Base-by-base conservation (phyloP, 2,329 filamentous ascomycete genomes). In the Aureobasidium sp. region DNA sequence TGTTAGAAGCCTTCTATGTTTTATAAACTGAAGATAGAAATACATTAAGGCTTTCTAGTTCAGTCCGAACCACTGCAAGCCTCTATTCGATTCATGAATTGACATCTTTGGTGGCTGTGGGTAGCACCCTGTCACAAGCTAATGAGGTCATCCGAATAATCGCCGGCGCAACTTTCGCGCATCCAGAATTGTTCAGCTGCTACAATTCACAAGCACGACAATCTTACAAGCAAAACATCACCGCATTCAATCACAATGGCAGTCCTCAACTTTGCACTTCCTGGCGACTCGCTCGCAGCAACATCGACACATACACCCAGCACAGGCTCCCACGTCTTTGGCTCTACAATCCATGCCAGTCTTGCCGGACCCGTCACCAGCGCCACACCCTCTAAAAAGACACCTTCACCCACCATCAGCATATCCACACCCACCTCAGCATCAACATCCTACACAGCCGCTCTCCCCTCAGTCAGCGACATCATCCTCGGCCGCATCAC, bases 401-500 rank as follows among this genome's bases (percentile, higher is more conserved):
- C 52, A 34, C 76, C 79, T 52, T 75, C 69, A 6, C 69, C 76
- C n/a, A 72, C 72, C 69, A 67, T 75, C 68, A 48, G 42, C 42
- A n/a, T 58, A 63, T 62, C 66, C 10, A 71, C 72, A 16, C 47
- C 57, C 10, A 13, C 68, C 59, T 63, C 32, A 5, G 15, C 49
- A 45, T 37, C 47, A 52, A 34, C 65, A 65, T 44, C 65, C 29
- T 72, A 77, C 68, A 84, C 83, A 72, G 83, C 84, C 64, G 89
- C 91, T 73, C 84, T 97, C 9, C 94, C 94, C 1, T 85, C 89
- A 67, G 90, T 97, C 44, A 84, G 86, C 69, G 88, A 88, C 68
- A 80, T 86, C 16, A 90, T 97, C 42, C 83, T 99, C 42, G 91
- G 90, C 65, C 86, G 89, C 39, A 90, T 99, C 44, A 90, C 90